A percentile compares a stretch with the other conserved stretches of the same genome.
These are phyloP conservation scores for Nepenthes mirabilis DNA, from an alignment of 148 eudicot species.

Conservation along the genomic window DNA sequence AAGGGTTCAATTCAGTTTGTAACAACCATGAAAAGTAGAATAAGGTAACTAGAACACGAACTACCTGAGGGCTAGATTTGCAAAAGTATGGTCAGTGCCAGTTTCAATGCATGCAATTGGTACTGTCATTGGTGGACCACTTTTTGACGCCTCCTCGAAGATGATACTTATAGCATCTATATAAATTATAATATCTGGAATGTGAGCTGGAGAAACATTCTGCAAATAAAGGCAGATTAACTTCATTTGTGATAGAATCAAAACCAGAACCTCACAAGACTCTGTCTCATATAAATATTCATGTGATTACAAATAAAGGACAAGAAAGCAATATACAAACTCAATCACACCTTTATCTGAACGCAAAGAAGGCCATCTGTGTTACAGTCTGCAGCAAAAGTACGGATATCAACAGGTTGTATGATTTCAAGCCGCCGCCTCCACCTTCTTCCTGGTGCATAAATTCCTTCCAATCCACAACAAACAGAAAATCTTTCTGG, in stretches of 20 bases:
- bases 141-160: conserved; percentile 74
- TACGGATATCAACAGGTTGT: conserved; percentile 80
- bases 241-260: conserved; percentile 1
- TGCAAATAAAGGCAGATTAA: conserved; percentile 27
- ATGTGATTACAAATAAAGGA: background rate
- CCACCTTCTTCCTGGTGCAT: conserved; percentile 90
- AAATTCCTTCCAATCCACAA: conserved; percentile 93
- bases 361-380: conserved; percentile 95
- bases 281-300: background rate
- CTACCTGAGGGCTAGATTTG: conserved; percentile 85
- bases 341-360: conserved; percentile 62
- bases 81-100: conserved; percentile 65
- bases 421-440: conserved; percentile 79
- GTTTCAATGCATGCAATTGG: conserved; percentile 90
- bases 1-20: background rate
- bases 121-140: conserved; percentile 51
- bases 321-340: conserved; percentile 2
- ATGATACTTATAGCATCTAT: conserved; percentile 83
- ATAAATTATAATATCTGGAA: conserved; percentile 67
- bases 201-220: conserved; percentile 77
- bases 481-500: conserved; percentile 90
- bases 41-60: conserved; percentile 9
- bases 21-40: conserved; percentile 9
- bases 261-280: conserved; percentile 2
- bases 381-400: conserved; percentile 82